phyloP scores from a whole-genome alignment of 805 yeast species.

The Kodamaea jinghongensis region DNA sequence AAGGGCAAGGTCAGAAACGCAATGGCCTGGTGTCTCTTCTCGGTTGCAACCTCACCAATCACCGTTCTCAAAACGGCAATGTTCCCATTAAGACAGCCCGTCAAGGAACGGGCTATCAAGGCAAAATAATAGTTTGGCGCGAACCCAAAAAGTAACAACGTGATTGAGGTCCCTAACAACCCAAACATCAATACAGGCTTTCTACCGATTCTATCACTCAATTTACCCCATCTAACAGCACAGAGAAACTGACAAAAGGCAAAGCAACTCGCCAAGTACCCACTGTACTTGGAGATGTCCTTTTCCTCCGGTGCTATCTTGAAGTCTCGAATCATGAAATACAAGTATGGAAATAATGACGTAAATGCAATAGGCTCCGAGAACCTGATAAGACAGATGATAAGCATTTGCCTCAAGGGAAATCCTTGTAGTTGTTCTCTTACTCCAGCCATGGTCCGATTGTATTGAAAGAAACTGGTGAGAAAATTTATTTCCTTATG shows the following conservation, averaged over 20 bases:
- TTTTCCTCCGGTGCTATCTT: conserved; percentile 45
- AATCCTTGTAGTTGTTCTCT: conserved; percentile 34
- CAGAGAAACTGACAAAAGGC: conserved; percentile 59
- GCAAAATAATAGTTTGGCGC: conserved; percentile 52
- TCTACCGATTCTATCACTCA: conserved; percentile 55
- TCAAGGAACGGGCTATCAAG: conserved; percentile 47
- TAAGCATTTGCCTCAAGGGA: conserved; percentile 49
- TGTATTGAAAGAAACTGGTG: background rate
- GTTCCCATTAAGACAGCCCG: conserved; percentile 63
- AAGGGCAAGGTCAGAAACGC: conserved; percentile 63
- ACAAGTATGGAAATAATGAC: conserved; percentile 61
- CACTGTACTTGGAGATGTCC: conserved; percentile 59
- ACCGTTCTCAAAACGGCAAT: conserved; percentile 62
- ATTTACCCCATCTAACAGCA: conserved; percentile 59
- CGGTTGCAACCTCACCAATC: conserved; percentile 58
- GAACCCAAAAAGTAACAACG: conserved; percentile 53
- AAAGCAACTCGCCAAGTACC: conserved; percentile 58
- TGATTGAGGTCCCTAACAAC: conserved; percentile 47
- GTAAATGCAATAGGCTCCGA: conserved; percentile 66
- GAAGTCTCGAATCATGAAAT: conserved; percentile 61
- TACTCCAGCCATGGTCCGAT: background rate
- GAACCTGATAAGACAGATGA: conserved; percentile 45
- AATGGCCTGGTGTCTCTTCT: conserved; percentile 57
- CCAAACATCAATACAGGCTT: conserved; percentile 54
- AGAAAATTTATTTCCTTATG: too few species aligned